These are phyloP conservation scores for Cordyceps farinosa DNA, from an alignment of 2,329 filamentous ascomycete species.

Conservation along the genomic window DNA sequence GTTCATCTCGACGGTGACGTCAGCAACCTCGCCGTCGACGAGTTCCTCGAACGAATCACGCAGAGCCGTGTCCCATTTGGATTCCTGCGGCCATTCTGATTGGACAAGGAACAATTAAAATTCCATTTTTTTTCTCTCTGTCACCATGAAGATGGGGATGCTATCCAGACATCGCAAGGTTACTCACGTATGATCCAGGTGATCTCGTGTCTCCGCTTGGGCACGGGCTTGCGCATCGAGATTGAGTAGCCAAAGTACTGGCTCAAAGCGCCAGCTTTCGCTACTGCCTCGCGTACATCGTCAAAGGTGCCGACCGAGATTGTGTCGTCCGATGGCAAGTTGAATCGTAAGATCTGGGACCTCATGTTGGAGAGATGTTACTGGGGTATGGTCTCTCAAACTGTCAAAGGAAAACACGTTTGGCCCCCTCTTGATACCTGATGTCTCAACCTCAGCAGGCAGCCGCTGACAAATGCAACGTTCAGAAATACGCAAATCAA, in stretches of 20 bases:
- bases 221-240: conserved; percentile 1
- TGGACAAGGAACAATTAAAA: background rate
- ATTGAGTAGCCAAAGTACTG: conserved; percentile 16
- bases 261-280: conserved; percentile 5
- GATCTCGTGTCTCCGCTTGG: conserved; percentile 11
- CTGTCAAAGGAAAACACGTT: too few relatives aligned
- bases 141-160: background rate
- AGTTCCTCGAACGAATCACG: background rate
- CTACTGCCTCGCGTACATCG: background rate
- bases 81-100: conserved; percentile 4
- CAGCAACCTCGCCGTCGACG: background rate
- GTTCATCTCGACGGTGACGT: conserved; percentile 7
- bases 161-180: background rate
- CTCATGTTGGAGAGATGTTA: background rate
- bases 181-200: conserved; percentile 13
- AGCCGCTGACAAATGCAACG: background rate
- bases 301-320: conserved; percentile 1
- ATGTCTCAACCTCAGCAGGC: background rate
- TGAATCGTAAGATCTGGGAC: conserved; percentile 7
- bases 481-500: background rate
- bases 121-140: background rate
- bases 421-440: background rate
- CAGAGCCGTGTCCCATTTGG: background rate
- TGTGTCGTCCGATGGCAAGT: background rate
- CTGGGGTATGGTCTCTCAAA: too few relatives aligned